phyloP scores from a whole-genome alignment of 306 rosid genomes.

The Casuarina glauca region DNA sequence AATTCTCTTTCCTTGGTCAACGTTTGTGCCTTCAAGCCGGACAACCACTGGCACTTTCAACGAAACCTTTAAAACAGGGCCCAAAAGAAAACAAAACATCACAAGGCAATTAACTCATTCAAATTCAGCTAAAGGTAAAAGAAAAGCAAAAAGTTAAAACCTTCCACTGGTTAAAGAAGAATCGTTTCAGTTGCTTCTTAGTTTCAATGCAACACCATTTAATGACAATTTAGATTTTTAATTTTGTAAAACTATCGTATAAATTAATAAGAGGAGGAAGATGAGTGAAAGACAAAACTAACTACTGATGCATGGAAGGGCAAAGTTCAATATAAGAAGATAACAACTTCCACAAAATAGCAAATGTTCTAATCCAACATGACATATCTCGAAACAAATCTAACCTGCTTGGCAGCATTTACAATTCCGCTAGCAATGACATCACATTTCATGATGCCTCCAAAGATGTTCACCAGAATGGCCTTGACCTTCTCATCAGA shows the following conservation, averaged over 20 bases:
- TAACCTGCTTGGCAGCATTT: constrained; percentile 93
- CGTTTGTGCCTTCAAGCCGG: constrained; percentile 98
- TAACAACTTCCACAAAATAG: background rate
- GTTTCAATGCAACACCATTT: too few species aligned
- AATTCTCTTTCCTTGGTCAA: constrained; percentile 91
- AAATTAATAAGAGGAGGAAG: background rate
- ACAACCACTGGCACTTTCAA: constrained; percentile 93
- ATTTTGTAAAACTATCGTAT: background rate
- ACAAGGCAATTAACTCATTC: constrained; percentile 1
- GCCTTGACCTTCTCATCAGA: constrained; percentile 97
- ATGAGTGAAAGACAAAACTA: background rate
- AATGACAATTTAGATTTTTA: too few species aligned
- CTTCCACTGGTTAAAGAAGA: background rate
- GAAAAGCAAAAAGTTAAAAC: background rate
- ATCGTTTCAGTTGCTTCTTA: background rate
- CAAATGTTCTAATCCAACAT: background rate
- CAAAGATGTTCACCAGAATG: constrained; percentile 94
- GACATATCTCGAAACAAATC: constrained; percentile 9
- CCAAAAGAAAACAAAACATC: constrained; percentile 23
- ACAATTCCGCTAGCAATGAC: constrained; percentile 97
- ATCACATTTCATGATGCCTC: constrained; percentile 99
- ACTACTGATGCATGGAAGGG: constrained; percentile 18
- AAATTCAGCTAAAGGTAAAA: background rate
- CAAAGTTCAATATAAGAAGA: constrained; percentile 4
- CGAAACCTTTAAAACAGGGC: constrained; percentile 54